These are phyloP conservation scores for Backusella liffmaniae DNA, from an alignment of 192 early-diverging fungal species.

Conservation along the genomic window DNA sequence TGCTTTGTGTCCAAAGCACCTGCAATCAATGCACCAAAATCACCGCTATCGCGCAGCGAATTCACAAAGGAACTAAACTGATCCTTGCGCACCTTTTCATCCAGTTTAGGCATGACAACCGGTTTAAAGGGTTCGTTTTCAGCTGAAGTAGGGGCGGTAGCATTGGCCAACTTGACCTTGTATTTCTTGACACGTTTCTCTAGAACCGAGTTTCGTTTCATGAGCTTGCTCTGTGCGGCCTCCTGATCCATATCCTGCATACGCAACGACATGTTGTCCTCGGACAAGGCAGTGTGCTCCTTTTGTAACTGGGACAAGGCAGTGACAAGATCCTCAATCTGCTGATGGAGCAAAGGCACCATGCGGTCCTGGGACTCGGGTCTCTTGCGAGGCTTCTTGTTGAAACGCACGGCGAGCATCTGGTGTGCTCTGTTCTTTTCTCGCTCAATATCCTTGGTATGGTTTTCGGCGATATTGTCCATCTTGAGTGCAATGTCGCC, in stretches of 20 bases:
- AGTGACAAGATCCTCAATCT: slow-evolving; percentile 61
- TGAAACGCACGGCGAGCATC: slow-evolving; percentile 49
- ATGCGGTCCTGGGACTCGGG: slow-evolving; percentile 2
- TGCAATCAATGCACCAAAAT: slow-evolving; percentile 35
- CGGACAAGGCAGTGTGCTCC: slow-evolving; percentile 64
- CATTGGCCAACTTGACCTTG: slow-evolving; percentile 32
- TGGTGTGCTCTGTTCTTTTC: slow-evolving; percentile 51
- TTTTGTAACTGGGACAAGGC: slow-evolving; percentile 64
- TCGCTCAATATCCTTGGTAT: slow-evolving; percentile 49
- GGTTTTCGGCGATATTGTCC: slow-evolving; percentile 63
- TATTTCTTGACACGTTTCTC: slow-evolving; percentile 49
- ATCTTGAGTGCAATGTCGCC: slow-evolving; percentile 64
- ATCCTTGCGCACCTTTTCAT: background rate
- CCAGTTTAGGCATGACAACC: background rate
- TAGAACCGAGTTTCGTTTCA: slow-evolving; percentile 39
- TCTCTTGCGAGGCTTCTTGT: background rate
- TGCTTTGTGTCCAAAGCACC: slow-evolving; percentile 18
- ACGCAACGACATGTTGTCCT: slow-evolving; percentile 54
- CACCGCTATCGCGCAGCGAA: slow-evolving; percentile 20
- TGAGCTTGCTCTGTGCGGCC: slow-evolving; percentile 52
- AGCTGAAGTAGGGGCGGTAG: background rate
- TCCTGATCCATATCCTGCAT: slow-evolving; percentile 46
- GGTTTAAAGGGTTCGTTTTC: slow-evolving; percentile 3
- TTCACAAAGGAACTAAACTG: slow-evolving; percentile 27
- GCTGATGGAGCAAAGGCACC: slow-evolving; percentile 49